A percentile compares a stretch with the other conserved stretches of the same genome.
Conservation (phyloP, 257 asterid species). For the Solanum acaule region DNA sequence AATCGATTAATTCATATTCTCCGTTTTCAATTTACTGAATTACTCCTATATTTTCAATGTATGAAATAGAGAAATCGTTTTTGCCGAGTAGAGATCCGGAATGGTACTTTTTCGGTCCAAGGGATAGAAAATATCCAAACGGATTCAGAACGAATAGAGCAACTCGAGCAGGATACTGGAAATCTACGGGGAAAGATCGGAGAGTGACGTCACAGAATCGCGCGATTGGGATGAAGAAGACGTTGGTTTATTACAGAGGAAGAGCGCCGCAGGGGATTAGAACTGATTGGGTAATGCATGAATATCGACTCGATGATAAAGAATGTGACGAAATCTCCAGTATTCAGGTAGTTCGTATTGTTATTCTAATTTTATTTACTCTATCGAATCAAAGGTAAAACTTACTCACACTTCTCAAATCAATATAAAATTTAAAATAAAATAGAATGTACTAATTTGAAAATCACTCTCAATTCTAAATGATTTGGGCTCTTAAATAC, state of each 20-base stretch:
- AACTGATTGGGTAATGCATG: conserved; percentile 98
- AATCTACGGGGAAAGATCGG: conserved; percentile 88
- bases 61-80: conserved; percentile 64
- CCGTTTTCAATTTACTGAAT: neutral
- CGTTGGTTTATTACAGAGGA: conserved; percentile 77
- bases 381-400: no score
- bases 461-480: neutral
- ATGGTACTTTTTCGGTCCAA: conserved; percentile 95
- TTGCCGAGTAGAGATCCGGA: conserved; percentile 95
- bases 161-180: conserved; percentile 92
- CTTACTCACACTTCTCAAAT: fast-evolving
- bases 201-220: conserved; percentile 64
- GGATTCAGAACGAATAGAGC: conserved; percentile 93
- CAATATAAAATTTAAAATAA: no score
- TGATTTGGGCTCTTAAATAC: neutral
- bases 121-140: conserved; percentile 93
- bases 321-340: conserved; percentile 57
- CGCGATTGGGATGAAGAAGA: conserved; percentile 90
- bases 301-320: conserved; percentile 77
- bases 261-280: conserved; percentile 94
- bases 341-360: conserved; percentile 66
- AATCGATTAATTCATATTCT: neutral
- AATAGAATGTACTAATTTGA: neutral
- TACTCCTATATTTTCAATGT: neutral
- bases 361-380: neutral